These are phyloP conservation scores for Lomentospora prolificans DNA, from an alignment of 2,329 filamentous ascomycete genomes.

Conservation along the genomic window DNA sequence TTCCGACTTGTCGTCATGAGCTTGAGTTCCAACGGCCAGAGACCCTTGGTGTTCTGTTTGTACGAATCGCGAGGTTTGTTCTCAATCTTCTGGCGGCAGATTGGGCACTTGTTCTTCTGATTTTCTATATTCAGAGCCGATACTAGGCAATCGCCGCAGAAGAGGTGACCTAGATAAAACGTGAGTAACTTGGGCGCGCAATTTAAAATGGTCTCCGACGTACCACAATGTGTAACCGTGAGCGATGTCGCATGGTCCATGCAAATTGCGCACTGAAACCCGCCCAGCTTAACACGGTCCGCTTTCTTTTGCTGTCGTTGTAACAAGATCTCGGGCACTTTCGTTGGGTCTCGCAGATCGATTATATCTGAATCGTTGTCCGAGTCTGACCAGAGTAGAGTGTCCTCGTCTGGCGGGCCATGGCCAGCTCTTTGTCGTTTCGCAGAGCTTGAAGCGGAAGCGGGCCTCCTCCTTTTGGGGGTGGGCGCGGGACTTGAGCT, in stretches of 20 bases:
- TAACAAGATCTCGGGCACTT: constrained; percentile 33
- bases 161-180: constrained; percentile 45
- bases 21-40: constrained; percentile 52
- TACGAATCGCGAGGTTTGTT: constrained; percentile 30
- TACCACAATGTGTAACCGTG: constrained; percentile 59
- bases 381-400: neutral
- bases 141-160: constrained; percentile 53
- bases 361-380: constrained; percentile 20
- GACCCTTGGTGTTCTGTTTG: constrained; percentile 38
- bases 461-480: constrained; percentile 9
- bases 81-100: constrained; percentile 52
- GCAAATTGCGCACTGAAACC: constrained; percentile 58
- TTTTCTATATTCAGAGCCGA: constrained; percentile 47
- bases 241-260: constrained; percentile 51
- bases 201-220: constrained; percentile 17
- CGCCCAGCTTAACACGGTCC: constrained; percentile 40
- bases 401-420: neutral
- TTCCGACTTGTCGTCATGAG: constrained; percentile 46
- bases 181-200: constrained; percentile 7
- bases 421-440: constrained; percentile 8
- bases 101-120: constrained; percentile 50
- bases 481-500: constrained; percentile 5
- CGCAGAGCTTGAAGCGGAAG: constrained; percentile 11
- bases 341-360: constrained; percentile 33
- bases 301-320: constrained; percentile 32